A percentile compares a stretch with the other conserved stretches of the same genome.
These are phyloP conservation scores for Umbelopsis sp. DNA, from an alignment of 371 early-diverging fungal genomes.

Conservation along the genomic window DNA sequence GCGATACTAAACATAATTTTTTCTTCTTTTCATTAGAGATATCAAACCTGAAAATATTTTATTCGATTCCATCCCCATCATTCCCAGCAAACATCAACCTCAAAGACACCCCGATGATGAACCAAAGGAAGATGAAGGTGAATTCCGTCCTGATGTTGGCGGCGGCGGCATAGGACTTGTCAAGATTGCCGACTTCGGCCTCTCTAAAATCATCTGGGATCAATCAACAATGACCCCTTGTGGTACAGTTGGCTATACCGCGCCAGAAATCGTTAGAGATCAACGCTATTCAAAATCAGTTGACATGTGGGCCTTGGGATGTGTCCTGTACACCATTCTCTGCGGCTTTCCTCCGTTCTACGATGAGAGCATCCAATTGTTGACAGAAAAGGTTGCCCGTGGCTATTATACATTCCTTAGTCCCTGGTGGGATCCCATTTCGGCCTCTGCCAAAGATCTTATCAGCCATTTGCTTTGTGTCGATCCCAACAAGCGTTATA, in stretches of 20 bases:
- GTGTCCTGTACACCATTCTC: constrained; percentile 87
- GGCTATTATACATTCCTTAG: constrained; percentile 70
- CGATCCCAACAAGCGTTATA: constrained; percentile 57
- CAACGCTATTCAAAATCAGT: constrained; percentile 84
- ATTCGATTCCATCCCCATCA: constrained; percentile 73
- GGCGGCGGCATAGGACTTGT: constrained; percentile 79
- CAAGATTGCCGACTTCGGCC: constrained; percentile 88
- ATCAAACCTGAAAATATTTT: constrained; percentile 97
- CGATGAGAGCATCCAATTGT: constrained; percentile 57
- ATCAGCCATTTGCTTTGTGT: constrained; percentile 64
- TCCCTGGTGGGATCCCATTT: constrained; percentile 81
- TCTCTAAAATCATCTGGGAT: constrained; percentile 82
- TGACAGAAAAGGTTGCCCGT: constrained; percentile 67
- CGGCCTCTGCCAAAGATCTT: constrained; percentile 74
- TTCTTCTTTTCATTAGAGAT: constrained; percentile 56
- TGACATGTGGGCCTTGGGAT: constrained; percentile 95
- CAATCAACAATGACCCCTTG: constrained; percentile 90
- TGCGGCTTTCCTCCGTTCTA: constrained; percentile 94
- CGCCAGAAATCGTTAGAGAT: constrained; percentile 89
- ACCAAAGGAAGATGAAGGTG: constrained; percentile 64
- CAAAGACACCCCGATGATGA: constrained; percentile 44
- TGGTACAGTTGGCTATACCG: constrained; percentile 92
- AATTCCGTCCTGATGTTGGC: constrained; percentile 57
- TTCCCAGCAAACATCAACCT: constrained; percentile 53
- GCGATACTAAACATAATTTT: background rate